Conservation (phyloP, 192 early-diverging fungal genomes). For the Radiomyces spectabilis region DNA sequence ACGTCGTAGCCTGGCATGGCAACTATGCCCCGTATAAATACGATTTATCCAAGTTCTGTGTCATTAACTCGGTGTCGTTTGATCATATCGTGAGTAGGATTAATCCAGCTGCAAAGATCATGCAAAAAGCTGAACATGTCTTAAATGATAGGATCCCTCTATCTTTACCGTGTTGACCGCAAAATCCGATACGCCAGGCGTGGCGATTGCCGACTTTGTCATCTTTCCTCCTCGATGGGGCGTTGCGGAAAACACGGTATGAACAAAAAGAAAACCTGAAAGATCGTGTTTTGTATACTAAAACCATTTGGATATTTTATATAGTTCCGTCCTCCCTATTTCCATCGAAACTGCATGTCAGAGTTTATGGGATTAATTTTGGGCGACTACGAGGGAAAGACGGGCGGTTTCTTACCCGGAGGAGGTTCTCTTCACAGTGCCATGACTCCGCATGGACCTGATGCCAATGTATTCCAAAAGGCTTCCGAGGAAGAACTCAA, state of each 20-base stretch:
- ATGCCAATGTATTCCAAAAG: slow-evolving; percentile 64
- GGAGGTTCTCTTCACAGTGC: slow-evolving; percentile 77
- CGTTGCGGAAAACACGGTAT: slow-evolving; percentile 84
- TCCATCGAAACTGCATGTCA: slow-evolving; percentile 96
- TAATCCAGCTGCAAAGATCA: not conserved
- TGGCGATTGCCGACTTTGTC: slow-evolving; percentile 90
- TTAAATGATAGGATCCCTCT: slow-evolving; percentile 73
- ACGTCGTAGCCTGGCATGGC: slow-evolving; percentile 97
- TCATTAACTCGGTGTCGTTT: slow-evolving; percentile 81
- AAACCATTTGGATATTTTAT: too few species aligned
- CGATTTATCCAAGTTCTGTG: slow-evolving; percentile 76
- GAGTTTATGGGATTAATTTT: slow-evolving; percentile 97
- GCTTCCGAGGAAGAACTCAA: slow-evolving; percentile 64
- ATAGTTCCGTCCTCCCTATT: slow-evolving; percentile 87
- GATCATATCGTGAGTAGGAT: slow-evolving; percentile 69
- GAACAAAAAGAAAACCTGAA: slow-evolving; percentile 1
- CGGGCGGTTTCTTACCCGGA: slow-evolving; percentile 85
- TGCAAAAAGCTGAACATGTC: not conserved
- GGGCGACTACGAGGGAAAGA: slow-evolving; percentile 92
- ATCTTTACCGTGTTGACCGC: slow-evolving; percentile 93
- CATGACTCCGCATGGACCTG: slow-evolving; percentile 94
- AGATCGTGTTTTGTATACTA: too few species aligned
- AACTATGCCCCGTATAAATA: slow-evolving; percentile 97
- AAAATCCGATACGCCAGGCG: slow-evolving; percentile 79
- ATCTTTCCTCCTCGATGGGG: slow-evolving; percentile 95